Percentiles rank a stretch among this genome's conserved stretches.
Conservation (phyloP, 2,329 filamentous ascomycete species). For the Didymella glomerata region DNA sequence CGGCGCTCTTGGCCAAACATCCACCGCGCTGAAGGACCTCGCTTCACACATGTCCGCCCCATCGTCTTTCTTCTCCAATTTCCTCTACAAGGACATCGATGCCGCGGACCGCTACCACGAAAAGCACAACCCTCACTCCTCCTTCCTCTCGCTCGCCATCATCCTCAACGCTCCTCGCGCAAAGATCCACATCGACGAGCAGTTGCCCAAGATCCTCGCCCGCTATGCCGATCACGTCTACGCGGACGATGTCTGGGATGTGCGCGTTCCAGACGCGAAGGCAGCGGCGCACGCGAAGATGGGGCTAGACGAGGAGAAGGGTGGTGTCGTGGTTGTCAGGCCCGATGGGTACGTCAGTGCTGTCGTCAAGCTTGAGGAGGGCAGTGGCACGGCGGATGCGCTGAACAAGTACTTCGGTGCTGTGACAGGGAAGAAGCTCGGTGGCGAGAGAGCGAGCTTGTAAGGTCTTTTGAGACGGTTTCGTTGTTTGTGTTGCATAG, state of each 20-base stretch:
- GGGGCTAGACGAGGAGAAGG: slow-evolving; percentile 75
- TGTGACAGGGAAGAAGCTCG: slow-evolving; percentile 71
- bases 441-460: slow-evolving; percentile 48
- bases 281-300: slow-evolving; percentile 87
- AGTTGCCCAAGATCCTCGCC: slow-evolving; percentile 74
- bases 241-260: slow-evolving; percentile 82
- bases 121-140: slow-evolving; percentile 82
- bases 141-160: slow-evolving; percentile 81
- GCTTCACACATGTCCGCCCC: slow-evolving; percentile 69
- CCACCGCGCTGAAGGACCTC: slow-evolving; percentile 75
- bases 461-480: slow-evolving; percentile 12
- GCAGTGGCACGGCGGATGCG: slow-evolving; percentile 80
- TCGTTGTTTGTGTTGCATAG: slow-evolving; percentile 11
- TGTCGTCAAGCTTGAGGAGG: slow-evolving; percentile 76
- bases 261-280: slow-evolving; percentile 71
- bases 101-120: slow-evolving; percentile 70
- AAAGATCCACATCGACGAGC: slow-evolving; percentile 74
- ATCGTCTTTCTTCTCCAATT: slow-evolving; percentile 75
- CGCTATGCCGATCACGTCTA: slow-evolving; percentile 86
- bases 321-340: slow-evolving; percentile 82
- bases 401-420: slow-evolving; percentile 82
- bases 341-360: slow-evolving; percentile 89
- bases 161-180: slow-evolving; percentile 74
- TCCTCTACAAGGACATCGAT: slow-evolving; percentile 68
- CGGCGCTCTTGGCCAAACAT: slow-evolving; percentile 67